Evolutionary conservation across 371 early-diverging fungal species (phyloP).

Genomic region (Rhizopus delemar): DNA sequence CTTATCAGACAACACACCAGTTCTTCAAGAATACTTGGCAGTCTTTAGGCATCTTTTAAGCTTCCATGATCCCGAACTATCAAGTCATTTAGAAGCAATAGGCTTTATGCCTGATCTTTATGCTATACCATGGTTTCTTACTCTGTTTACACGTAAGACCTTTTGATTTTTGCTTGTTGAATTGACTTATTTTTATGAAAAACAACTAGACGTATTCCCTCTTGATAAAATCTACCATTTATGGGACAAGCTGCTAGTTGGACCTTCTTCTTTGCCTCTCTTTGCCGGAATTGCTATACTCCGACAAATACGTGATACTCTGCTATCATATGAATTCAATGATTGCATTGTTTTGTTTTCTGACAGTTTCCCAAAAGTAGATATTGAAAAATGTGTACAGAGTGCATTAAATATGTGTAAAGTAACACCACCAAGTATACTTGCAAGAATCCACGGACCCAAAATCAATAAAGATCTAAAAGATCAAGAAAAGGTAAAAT

Average conservation of each 20-base stretch:
- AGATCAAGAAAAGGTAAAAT: background rate
- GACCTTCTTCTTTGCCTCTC: constrained; percentile 63
- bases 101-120: constrained; percentile 75
- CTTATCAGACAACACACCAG: constrained; percentile 67
- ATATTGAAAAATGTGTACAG: constrained; percentile 72
- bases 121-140: constrained; percentile 85
- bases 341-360: constrained; percentile 66
- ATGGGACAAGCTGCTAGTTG: constrained; percentile 76
- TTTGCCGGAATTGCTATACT: constrained; percentile 75
- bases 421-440: constrained; percentile 62
- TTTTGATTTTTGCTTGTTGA: background rate
- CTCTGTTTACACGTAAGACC: constrained; percentile 76
- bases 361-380: constrained; percentile 69
- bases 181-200: background rate
- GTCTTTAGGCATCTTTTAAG: constrained; percentile 66
- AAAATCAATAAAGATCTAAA: background rate
- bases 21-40: constrained; percentile 67
- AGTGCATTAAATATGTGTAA: constrained; percentile 69
- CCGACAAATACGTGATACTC: constrained; percentile 59
- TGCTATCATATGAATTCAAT: constrained; percentile 67
- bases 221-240: constrained; percentile 77
- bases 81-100: constrained; percentile 64
- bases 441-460: constrained; percentile 27
- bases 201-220: constrained; percentile 68
- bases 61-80: constrained; percentile 76